These are phyloP conservation scores for Tanacetum coccineum DNA, from an alignment of 129 eudicot genomes.

Conservation along the genomic window DNA sequence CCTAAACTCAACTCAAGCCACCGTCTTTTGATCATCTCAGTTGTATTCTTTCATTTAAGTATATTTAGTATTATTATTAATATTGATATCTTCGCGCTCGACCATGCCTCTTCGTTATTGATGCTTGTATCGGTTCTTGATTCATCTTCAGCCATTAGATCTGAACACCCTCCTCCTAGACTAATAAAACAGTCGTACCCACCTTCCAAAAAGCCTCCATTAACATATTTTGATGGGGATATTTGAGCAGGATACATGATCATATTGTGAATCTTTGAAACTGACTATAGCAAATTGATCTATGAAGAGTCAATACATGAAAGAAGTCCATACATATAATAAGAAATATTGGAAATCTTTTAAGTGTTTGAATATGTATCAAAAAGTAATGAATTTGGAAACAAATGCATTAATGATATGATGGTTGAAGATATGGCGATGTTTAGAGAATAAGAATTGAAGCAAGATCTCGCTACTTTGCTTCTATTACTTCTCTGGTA, in stretches of 20 bases:
- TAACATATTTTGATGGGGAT: conserved; percentile 18
- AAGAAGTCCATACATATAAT: conserved; percentile 27
- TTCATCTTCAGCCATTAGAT: conserved; percentile 54
- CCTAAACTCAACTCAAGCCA: conserved; percentile 73
- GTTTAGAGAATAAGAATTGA: conserved; percentile 24
- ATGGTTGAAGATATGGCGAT: conserved; percentile 16
- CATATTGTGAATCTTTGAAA: conserved; percentile 36
- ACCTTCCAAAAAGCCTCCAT: conserved; percentile 17
- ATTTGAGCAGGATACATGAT: conserved; percentile 54
- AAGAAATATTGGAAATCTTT: background rate
- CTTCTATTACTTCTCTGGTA: conserved; percentile 51
- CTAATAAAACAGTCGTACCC: conserved; percentile 25
- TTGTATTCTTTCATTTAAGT: conserved; percentile 14
- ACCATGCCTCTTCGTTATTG: conserved; percentile 20
- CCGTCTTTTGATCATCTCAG: conserved; percentile 23
- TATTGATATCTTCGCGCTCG: conserved; percentile 8
- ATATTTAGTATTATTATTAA: too few species aligned
- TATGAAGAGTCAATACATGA: conserved; percentile 16
- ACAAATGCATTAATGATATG: conserved; percentile 21
- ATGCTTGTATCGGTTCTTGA: conserved; percentile 36
- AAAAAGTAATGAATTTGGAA: conserved; percentile 4
- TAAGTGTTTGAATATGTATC: conserved; percentile 15
- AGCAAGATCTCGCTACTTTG: conserved; percentile 42
- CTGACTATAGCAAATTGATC: conserved; percentile 11
- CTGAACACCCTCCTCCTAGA: conserved; percentile 37